Percentiles rank a stretch among this genome's conserved stretches.
Evolutionary conservation across 208 protist genomes (phyloP).

Genomic region (Naegleria fowleri): DNA sequence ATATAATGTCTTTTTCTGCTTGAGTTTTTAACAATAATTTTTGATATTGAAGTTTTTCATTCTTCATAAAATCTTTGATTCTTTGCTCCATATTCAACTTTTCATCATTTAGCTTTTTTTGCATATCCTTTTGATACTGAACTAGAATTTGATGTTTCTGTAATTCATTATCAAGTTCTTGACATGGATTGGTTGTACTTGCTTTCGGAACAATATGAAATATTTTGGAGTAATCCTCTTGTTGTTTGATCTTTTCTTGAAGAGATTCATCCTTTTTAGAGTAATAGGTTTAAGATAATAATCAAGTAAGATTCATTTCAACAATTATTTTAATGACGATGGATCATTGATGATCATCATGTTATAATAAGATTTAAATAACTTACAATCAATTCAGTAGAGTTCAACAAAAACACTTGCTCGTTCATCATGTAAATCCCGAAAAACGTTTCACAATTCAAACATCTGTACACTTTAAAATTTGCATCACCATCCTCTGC

Average conservation of each 20-base stretch:
- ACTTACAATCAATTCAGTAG: background rate
- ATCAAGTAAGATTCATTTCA: too few relatives aligned
- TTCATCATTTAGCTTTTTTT: conserved; percentile 9
- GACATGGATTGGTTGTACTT: background rate
- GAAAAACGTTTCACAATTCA: background rate
- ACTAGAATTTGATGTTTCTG: background rate
- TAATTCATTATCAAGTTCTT: background rate
- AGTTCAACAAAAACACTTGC: background rate
- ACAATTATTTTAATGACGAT: background rate
- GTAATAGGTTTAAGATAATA: too few relatives aligned
- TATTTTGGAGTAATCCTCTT: background rate
- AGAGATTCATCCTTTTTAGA: background rate
- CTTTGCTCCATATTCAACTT: background rate
- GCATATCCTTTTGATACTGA: background rate
- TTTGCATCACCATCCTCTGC: too few relatives aligned
- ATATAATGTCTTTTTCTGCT: background rate
- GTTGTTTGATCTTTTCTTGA: background rate
- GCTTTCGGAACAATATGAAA: background rate
- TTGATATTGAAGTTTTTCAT: background rate
- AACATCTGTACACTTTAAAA: background rate
- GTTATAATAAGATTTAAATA: background rate
- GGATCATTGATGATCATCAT: background rate
- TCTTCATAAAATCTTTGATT: conserved; percentile 2
- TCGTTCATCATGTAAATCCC: background rate
- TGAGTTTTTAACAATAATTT: background rate